A percentile compares a stretch with the other conserved stretches of the same genome.
These are phyloP conservation scores for Amborella trichopoda DNA, from an alignment of 164 flowering plant species.

Conservation along the genomic window DNA sequence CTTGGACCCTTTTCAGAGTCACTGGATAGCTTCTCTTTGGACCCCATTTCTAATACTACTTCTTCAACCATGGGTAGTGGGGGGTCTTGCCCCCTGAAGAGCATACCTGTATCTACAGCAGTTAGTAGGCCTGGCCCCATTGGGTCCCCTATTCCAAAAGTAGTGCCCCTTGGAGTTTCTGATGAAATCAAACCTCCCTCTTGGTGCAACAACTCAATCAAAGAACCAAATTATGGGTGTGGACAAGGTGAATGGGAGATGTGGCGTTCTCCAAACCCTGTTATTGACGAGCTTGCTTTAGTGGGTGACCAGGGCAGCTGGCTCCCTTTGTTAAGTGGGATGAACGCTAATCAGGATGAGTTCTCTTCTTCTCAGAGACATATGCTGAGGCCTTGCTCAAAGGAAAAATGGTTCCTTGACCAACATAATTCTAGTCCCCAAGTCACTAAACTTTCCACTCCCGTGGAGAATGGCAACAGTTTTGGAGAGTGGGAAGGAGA, in stretches of 20 bases:
- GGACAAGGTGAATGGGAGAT: slow-evolving; percentile 59
- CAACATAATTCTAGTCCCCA: no score
- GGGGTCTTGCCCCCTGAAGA: slow-evolving; percentile 31
- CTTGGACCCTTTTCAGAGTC: slow-evolving; percentile 98
- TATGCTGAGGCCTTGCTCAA: no score
- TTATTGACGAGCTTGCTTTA: slow-evolving; percentile 62
- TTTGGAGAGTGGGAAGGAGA: no score
- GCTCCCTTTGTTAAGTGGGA: no score
- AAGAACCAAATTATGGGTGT: slow-evolving; percentile 19
- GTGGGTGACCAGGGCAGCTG: slow-evolving; percentile 49
- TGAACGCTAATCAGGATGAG: no score
- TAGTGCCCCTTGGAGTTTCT: slow-evolving; percentile 15
- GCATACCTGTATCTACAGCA: slow-evolving; percentile 34
- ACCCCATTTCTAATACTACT: slow-evolving; percentile 43
- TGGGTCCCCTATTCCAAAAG: slow-evolving; percentile 77
- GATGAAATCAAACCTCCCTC: slow-evolving; percentile 48
- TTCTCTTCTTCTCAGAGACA: no score
- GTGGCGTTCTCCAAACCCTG: slow-evolving; percentile 80
- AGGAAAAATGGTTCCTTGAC: no score
- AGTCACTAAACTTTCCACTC: no score
- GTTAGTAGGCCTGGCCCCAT: slow-evolving; percentile 71
- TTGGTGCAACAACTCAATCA: slow-evolving; percentile 19
- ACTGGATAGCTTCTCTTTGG: slow-evolving; percentile 77
- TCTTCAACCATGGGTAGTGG: slow-evolving; percentile 27
- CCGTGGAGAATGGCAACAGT: no score